These are phyloP conservation scores for Botrytis aclada DNA, from an alignment of 2,329 filamentous ascomycete species.

Conservation along the genomic window DNA sequence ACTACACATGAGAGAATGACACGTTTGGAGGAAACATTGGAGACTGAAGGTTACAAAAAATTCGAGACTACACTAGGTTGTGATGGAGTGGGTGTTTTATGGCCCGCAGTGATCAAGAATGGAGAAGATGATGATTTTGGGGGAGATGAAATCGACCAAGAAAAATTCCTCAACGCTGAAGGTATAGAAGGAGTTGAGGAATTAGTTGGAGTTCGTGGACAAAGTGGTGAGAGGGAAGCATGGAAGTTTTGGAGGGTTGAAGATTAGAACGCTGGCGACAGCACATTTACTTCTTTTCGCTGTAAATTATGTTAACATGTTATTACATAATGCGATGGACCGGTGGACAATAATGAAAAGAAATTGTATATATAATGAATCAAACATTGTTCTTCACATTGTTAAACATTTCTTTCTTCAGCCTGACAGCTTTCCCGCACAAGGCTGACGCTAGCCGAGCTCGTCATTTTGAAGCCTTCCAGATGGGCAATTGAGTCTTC, in stretches of 20 bases:
- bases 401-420: conserved; percentile 17
- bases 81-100: conserved; percentile 90
- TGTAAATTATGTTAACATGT: conserved; percentile 16
- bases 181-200: conserved; percentile 82
- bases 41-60: conserved; percentile 71
- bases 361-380: not conserved
- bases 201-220: conserved; percentile 75
- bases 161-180: conserved; percentile 80
- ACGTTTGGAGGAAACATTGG: conserved; percentile 62
- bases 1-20: conserved; percentile 54
- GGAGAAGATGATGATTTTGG: conserved; percentile 74
- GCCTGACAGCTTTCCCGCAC: conserved; percentile 6
- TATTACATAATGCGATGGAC: conserved; percentile 2
- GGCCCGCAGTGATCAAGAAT: conserved; percentile 87
- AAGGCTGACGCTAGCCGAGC: conserved; percentile 19
- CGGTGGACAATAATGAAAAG: not conserved
- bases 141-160: conserved; percentile 88
- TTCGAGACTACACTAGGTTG: conserved; percentile 90
- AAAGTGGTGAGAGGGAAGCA: conserved; percentile 66
- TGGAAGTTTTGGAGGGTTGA: conserved; percentile 85
- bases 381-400: conserved; percentile 13
- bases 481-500: not conserved
- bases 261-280: conserved; percentile 33
- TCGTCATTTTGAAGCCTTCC: conserved; percentile 4
- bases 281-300: conserved; percentile 14